Conservation (phyloP, 169 alveolate genomes). For the Babesia gibsoni region DNA sequence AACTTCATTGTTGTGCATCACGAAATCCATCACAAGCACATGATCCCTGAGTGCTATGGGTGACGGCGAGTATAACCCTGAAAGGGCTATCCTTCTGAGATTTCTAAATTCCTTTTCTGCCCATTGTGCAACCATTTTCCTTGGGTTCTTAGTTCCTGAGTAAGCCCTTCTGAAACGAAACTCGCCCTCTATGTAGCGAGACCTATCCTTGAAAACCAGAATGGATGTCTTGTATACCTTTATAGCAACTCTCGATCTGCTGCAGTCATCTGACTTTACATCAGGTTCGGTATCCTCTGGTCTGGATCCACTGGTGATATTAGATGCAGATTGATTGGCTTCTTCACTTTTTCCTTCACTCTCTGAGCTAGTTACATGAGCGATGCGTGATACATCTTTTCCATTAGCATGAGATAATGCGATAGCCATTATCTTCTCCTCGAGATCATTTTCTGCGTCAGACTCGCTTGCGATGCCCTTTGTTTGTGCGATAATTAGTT, state of each 20-base stretch:
- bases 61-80: constrained; percentile 91
- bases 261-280: constrained; percentile 5
- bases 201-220: constrained; percentile 96
- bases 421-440: no score
- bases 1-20: constrained; percentile 81
- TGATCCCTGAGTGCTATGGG: constrained; percentile 93
- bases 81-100: constrained; percentile 86
- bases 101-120: constrained; percentile 98
- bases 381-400: no score
- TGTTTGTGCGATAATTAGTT: constrained; percentile 17
- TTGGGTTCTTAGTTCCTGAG: constrained; percentile 91
- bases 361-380: no score
- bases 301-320: constrained; percentile 31
- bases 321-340: constrained; percentile 29
- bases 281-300: no score
- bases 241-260: constrained; percentile 87
- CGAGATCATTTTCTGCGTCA: no score
- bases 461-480: no score
- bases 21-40: constrained; percentile 95
- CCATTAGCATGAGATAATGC: no score
- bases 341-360: no score
- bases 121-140: constrained; percentile 99
- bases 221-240: constrained; percentile 98
- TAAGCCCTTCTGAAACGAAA: constrained; percentile 96
- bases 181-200: constrained; percentile 98